Percentiles rank a stretch among this genome's conserved stretches.
These are phyloP conservation scores for Wickerhamomyces sydowiorum DNA, from an alignment of 805 yeast species.

Conservation along the genomic window DNA sequence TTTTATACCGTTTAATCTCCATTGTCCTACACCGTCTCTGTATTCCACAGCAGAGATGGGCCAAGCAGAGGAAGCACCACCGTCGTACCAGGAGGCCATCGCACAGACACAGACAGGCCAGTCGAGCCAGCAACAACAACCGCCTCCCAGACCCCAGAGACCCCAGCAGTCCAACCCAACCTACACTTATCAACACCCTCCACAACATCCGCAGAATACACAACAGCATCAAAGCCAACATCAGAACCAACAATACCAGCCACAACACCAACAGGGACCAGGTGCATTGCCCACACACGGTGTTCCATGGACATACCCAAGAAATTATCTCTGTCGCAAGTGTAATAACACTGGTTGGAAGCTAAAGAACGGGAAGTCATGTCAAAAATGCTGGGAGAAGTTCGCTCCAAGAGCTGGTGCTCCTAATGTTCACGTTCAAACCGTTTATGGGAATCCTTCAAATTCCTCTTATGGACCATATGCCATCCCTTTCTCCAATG, in stretches of 20 bases:
- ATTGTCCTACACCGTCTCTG: neutral
- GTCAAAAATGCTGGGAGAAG: slow-evolving; percentile 60
- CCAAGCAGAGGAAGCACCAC: slow-evolving; percentile 26
- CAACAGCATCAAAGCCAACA: neutral
- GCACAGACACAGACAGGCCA: slow-evolving; percentile 4
- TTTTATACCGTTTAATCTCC: neutral
- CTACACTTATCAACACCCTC: slow-evolving; percentile 1
- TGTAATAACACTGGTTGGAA: slow-evolving; percentile 67
- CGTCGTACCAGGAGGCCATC: slow-evolving; percentile 44
- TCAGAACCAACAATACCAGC: slow-evolving; percentile 12
- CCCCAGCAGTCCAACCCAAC: neutral
- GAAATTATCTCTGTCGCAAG: slow-evolving; percentile 49
- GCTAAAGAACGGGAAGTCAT: slow-evolving; percentile 47
- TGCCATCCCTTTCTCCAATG: slow-evolving; percentile 1
- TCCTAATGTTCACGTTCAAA: slow-evolving; percentile 2
- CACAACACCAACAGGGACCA: neutral
- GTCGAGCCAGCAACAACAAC: neutral
- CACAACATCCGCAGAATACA: slow-evolving; percentile 3
- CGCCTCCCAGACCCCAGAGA: neutral
- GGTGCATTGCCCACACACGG: neutral
- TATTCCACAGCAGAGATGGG: no score
- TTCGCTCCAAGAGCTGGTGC: slow-evolving; percentile 34
- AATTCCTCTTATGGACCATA: slow-evolving; percentile 3
- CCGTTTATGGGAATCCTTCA: neutral
- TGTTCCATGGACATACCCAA: slow-evolving; percentile 58